phyloP scores from a whole-genome alignment of 176 grass and related monocot genomes.

The Triticum urartu region DNA sequence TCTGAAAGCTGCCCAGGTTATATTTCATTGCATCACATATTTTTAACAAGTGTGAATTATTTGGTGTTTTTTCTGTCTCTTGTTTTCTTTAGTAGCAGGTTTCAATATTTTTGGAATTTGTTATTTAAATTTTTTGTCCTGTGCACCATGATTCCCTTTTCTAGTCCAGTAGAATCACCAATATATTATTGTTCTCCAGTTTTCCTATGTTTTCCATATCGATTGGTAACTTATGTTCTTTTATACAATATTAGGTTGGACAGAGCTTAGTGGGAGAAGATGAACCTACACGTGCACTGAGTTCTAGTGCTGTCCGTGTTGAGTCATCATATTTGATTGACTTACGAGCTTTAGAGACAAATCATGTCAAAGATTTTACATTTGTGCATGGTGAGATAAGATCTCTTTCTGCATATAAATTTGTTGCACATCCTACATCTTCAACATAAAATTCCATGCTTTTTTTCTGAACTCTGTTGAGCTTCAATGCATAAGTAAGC shows the following conservation, averaged over 20 bases:
- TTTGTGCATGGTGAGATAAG: constrained; percentile 89
- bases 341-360: constrained; percentile 70
- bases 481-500: constrained; percentile 15
- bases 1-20: constrained; percentile 86
- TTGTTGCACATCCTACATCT: constrained; percentile 10
- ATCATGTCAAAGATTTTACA: constrained; percentile 91
- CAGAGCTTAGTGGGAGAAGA: constrained; percentile 91
- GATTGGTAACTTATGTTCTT: constrained; percentile 8
- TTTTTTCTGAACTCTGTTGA: constrained; percentile 11
- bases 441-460: constrained; percentile 4
- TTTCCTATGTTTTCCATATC: background rate
- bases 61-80: constrained; percentile 11
- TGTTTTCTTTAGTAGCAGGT: background rate
- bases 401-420: background rate
- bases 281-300: constrained; percentile 50
- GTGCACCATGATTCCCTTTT: constrained; percentile 13
- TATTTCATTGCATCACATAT: constrained; percentile 17
- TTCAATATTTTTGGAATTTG: background rate
- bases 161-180: background rate
- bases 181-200: background rate
- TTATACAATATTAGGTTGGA: constrained; percentile 55
- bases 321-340: constrained; percentile 92
- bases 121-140: background rate
- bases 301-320: constrained; percentile 54
- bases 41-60: constrained; percentile 20